phyloP scores from a whole-genome alignment of 805 yeast genomes.

The Blastobotrys parvus region DNA sequence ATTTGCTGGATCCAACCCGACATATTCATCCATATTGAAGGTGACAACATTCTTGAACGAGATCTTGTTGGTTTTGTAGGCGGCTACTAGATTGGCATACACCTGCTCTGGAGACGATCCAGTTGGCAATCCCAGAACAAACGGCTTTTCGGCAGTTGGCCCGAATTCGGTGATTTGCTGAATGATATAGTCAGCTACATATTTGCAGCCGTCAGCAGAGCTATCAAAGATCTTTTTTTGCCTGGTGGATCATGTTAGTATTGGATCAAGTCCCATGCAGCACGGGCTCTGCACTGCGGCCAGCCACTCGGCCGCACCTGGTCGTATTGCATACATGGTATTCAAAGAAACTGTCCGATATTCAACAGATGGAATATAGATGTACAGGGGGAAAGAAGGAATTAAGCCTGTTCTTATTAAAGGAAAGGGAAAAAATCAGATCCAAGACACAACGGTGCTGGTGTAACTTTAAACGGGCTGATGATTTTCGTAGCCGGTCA shows the following conservation, averaged over 20 bases:
- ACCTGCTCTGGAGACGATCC: constrained; percentile 55
- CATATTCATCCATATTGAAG: constrained; percentile 57
- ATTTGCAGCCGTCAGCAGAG: constrained; percentile 22
- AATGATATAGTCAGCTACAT: constrained; percentile 39
- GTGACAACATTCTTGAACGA: constrained; percentile 46
- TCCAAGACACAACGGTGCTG: no score
- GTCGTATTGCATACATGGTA: no score
- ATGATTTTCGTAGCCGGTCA: no score
- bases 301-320: no score
- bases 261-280: no score
- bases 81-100: constrained; percentile 38
- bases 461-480: no score
- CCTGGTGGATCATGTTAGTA: neutral
- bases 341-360: no score
- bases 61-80: constrained; percentile 35
- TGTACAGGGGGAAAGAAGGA: no score
- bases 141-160: constrained; percentile 39
- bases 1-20: constrained; percentile 39
- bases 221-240: neutral
- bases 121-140: constrained; percentile 49
- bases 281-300: no score
- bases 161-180: constrained; percentile 35
- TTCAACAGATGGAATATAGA: no score
- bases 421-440: no score
- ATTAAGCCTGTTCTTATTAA: no score